Evolutionary conservation across 2,329 filamentous ascomycete genomes (phyloP).

Genomic region (Ceratocystis huliohia): DNA sequence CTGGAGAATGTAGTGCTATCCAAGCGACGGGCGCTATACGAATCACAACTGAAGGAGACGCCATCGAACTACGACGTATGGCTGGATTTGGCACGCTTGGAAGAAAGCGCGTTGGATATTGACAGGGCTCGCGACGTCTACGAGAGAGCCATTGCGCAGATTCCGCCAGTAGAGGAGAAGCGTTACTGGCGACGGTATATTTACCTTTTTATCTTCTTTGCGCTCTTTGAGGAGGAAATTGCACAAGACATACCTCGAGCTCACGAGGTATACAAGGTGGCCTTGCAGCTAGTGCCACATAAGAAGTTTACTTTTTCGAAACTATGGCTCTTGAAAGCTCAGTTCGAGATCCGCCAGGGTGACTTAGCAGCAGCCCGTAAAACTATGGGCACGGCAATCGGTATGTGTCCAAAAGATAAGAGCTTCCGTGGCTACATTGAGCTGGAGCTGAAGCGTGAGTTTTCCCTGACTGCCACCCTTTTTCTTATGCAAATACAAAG

Average conservation of each 20-base stretch:
- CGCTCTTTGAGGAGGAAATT: constrained; percentile 84
- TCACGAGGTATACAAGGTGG: constrained; percentile 81
- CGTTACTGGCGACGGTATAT: constrained; percentile 95
- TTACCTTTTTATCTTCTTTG: constrained; percentile 96
- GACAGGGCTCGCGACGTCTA: constrained; percentile 86
- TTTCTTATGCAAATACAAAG: not conserved
- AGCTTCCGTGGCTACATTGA: constrained; percentile 90
- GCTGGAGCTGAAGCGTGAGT: constrained; percentile 59
- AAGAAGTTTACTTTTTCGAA: constrained; percentile 97
- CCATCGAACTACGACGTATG: constrained; percentile 93
- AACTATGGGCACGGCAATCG: constrained; percentile 77
- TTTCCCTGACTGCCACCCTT: not conserved
- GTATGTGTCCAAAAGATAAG: constrained; percentile 92
- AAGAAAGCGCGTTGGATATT: constrained; percentile 70
- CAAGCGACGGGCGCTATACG: constrained; percentile 84
- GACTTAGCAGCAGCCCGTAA: constrained; percentile 72
- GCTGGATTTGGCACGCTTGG: constrained; percentile 88
- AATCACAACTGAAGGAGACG: constrained; percentile 87
- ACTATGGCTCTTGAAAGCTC: constrained; percentile 83
- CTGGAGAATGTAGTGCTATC: constrained; percentile 94
- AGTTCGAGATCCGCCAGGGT: constrained; percentile 83
- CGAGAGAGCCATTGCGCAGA: constrained; percentile 86
- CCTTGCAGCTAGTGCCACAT: constrained; percentile 77
- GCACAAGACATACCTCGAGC: constrained; percentile 66
- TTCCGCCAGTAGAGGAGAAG: constrained; percentile 92